These are phyloP conservation scores for Conticribra guillardii DNA, from an alignment of 108 stramenopile species.

Conservation along the genomic window DNA sequence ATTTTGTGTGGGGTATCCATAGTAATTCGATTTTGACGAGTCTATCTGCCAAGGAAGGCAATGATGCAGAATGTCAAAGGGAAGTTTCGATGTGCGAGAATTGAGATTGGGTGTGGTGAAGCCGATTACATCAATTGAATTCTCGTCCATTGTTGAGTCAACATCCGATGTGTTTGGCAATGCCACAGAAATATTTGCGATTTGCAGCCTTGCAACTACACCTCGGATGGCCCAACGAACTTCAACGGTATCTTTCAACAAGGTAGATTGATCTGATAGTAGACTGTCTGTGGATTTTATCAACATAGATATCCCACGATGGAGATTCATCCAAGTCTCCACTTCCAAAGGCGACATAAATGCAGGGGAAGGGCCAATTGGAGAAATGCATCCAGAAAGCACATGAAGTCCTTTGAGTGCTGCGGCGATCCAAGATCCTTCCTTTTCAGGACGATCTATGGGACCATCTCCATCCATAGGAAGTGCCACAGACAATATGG, in stretches of 20 bases:
- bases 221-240: slow-evolving; percentile 63
- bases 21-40: slow-evolving; percentile 13
- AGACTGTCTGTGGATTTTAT: slow-evolving; percentile 45
- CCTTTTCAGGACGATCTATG: slow-evolving; percentile 52
- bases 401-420: slow-evolving; percentile 56
- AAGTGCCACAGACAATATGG: slow-evolving; percentile 52
- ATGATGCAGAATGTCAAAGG: slow-evolving; percentile 69
- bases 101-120: slow-evolving; percentile 52
- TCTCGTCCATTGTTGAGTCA: too few species aligned
- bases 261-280: slow-evolving; percentile 21
- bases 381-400: slow-evolving; percentile 37
- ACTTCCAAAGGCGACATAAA: slow-evolving; percentile 13
- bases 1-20: slow-evolving; percentile 37
- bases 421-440: slow-evolving; percentile 48
- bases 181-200: slow-evolving; percentile 18
- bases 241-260: slow-evolving; percentile 59
- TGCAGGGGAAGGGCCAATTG: slow-evolving; percentile 15
- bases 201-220: slow-evolving; percentile 43
- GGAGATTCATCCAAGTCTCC: slow-evolving; percentile 31
- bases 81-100: slow-evolving; percentile 43
- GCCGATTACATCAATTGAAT: background rate
- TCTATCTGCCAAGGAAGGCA: slow-evolving; percentile 57
- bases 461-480: slow-evolving; percentile 22
- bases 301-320: slow-evolving; percentile 36
- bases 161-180: too few species aligned